Conservation (phyloP, 441 rosid genomes). For the Corymbia calophylla region DNA sequence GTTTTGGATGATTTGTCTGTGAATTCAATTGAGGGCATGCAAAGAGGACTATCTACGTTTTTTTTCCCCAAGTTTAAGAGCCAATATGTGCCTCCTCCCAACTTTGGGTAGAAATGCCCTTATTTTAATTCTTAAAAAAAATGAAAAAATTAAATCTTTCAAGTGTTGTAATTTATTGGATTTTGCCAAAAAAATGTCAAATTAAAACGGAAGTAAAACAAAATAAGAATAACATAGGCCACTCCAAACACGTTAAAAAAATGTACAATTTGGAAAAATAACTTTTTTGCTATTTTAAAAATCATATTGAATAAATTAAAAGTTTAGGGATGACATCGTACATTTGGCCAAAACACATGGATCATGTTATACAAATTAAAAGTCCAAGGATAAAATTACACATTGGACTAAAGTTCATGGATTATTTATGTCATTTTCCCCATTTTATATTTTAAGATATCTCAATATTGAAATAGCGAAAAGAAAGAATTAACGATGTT, state of each 20-base stretch:
- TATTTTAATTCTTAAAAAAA: too few species aligned
- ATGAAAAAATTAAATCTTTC: too few species aligned
- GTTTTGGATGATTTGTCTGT: too few species aligned
- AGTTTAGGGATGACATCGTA: fast-evolving
- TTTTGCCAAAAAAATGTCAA: neutral
- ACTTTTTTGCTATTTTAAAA: too few species aligned
- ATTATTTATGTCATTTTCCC: fast-evolving
- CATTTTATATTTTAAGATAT: too few species aligned
- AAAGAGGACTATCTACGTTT: neutral
- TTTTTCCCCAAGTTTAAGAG: neutral
- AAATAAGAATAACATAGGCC: neutral
- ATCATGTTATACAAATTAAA: fast-evolving
- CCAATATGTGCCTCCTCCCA: neutral
- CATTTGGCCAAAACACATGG: fast-evolving
- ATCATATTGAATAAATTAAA: too few species aligned
- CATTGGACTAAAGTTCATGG: fast-evolving
- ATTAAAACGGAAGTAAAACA: neutral
- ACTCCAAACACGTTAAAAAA: neutral
- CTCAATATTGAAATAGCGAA: too few species aligned
- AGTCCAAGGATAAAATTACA: fast-evolving
- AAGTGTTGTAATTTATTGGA: neutral
- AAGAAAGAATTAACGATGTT: fast-evolving
- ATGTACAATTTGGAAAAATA: neutral
- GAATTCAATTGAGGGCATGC: neutral
- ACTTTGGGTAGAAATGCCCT: neutral